Percentiles rank a stretch among this genome's conserved stretches.
These are phyloP conservation scores for Raphanus sativus DNA, from an alignment of 345 rosid species.

Conservation along the genomic window DNA sequence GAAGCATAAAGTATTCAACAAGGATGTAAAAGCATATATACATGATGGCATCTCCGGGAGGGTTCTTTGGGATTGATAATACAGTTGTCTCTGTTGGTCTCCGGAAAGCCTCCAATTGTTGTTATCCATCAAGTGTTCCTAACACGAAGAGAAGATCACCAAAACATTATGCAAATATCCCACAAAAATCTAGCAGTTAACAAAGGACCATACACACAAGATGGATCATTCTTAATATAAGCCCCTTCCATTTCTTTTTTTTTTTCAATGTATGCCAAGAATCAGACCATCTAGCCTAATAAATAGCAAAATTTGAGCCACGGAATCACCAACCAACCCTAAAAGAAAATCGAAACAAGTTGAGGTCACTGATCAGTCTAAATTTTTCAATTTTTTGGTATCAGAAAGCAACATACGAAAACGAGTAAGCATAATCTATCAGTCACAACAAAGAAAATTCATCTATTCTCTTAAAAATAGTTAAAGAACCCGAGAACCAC, in stretches of 20 bases:
- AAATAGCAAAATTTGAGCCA: not conserved
- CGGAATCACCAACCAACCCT: not conserved
- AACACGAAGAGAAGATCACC: not conserved
- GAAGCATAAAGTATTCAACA: conserved; percentile 11
- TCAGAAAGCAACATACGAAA: too few species aligned
- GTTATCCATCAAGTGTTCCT: not conserved
- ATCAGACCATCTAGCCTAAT: not conserved
- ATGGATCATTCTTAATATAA: too few species aligned
- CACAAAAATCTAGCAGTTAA: too few species aligned
- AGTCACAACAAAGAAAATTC: too few species aligned
- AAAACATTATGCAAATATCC: not conserved
- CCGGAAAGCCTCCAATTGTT: not conserved
- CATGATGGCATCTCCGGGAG: conserved; percentile 79
- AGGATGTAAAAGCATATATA: conserved; percentile 41
- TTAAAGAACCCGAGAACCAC: not conserved
- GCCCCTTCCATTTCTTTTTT: conserved; percentile 27
- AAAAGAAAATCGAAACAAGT: not conserved
- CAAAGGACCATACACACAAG: too few species aligned
- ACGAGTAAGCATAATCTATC: not conserved
- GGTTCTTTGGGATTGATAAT: conserved; percentile 33
- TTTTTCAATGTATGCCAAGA: conserved; percentile 9
- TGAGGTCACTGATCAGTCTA: not conserved
- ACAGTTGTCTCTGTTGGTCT: not conserved
- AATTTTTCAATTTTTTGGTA: too few species aligned
- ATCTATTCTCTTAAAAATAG: not conserved